Evolutionary conservation across 257 asterid species (phyloP).

Genomic region (Craterostigma plantagineum): DNA sequence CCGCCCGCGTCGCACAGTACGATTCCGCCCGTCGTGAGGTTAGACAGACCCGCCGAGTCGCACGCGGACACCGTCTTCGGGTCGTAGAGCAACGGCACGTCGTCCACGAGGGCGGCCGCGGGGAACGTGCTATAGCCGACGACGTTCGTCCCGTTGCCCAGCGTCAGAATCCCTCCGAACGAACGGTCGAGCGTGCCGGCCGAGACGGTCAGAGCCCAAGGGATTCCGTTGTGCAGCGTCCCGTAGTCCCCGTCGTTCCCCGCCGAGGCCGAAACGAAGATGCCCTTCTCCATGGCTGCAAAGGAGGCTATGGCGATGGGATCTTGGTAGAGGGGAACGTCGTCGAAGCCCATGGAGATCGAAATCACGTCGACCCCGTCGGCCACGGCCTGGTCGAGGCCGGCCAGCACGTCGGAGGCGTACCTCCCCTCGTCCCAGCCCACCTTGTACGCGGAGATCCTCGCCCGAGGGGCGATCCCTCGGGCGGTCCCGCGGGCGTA

Average conservation of each 20-base stretch:
- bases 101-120: no score
- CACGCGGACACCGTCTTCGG: no score
- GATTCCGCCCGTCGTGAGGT: no score
- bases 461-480: slow-evolving; percentile 54
- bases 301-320: slow-evolving; percentile 49
- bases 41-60: no score
- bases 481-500: slow-evolving; percentile 45
- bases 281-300: slow-evolving; percentile 28
- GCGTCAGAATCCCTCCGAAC: slow-evolving; percentile 1
- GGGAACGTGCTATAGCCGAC: no score
- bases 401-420: slow-evolving; percentile 44
- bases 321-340: slow-evolving; percentile 22
- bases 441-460: slow-evolving; percentile 52
- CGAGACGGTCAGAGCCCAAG: slow-evolving; percentile 6
- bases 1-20: no score
- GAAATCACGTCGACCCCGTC: slow-evolving; percentile 56
- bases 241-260: background rate
- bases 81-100: no score
- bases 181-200: slow-evolving; percentile 1
- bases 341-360: slow-evolving; percentile 38
- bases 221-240: slow-evolving; percentile 2
- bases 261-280: background rate
- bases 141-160: background rate
- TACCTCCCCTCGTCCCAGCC: slow-evolving; percentile 37
- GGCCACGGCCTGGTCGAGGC: slow-evolving; percentile 38